Conservation (phyloP, 2,329 filamentous ascomycete species). For the Cytospora paraplurivora region DNA sequence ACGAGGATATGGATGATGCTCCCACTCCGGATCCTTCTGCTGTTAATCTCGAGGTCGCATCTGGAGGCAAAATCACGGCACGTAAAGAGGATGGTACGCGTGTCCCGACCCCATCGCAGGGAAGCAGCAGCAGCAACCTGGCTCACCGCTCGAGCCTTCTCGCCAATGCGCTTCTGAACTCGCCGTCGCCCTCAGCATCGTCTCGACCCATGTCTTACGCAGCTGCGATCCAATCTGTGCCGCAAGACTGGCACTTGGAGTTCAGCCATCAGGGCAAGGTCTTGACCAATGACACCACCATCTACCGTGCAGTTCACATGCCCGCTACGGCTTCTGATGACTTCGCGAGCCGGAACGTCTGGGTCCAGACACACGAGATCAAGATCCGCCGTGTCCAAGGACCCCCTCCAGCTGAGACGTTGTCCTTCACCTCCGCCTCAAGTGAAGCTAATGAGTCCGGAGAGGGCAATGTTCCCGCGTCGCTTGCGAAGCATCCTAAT, state of each 20-base stretch:
- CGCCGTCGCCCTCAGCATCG: constrained; percentile 54
- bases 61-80: constrained; percentile 84
- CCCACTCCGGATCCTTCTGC: constrained; percentile 78
- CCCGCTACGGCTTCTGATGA: constrained; percentile 57
- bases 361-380: constrained; percentile 87
- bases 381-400: constrained; percentile 87
- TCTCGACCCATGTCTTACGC: constrained; percentile 79
- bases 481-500: constrained; percentile 78
- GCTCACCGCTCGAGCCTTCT: constrained; percentile 46
- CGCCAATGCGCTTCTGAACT: constrained; percentile 44
- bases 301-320: constrained; percentile 90
- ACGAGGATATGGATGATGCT: constrained; percentile 78
- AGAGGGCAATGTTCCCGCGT: constrained; percentile 69
- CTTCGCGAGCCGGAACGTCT: constrained; percentile 73
- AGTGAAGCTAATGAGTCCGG: constrained; percentile 55
- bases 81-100: constrained; percentile 89
- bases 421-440: constrained; percentile 58
- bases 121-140: constrained; percentile 36
- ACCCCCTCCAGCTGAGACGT: constrained; percentile 73
- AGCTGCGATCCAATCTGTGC: constrained; percentile 75
- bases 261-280: constrained; percentile 85
- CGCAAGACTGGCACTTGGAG: constrained; percentile 96
- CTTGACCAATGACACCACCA: constrained; percentile 88
- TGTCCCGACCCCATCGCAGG: constrained; percentile 77
- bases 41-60: constrained; percentile 87